Conservation (phyloP, 2,329 filamentous ascomycete genomes). For the Epichloe bromicola region DNA sequence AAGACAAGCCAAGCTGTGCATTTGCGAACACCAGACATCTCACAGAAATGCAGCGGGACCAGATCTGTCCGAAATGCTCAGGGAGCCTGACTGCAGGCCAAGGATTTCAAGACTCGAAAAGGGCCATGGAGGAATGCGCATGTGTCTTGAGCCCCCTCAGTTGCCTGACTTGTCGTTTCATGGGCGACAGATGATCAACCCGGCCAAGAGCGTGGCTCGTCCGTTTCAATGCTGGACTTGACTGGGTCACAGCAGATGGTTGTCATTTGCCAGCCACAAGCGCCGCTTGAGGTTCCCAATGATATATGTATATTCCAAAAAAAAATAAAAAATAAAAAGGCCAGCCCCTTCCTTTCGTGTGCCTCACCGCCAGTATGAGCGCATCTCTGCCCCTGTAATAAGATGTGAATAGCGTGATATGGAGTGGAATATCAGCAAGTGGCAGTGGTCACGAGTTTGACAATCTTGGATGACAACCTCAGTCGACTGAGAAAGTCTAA, state of each 20-base stretch:
- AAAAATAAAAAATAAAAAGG: too few species aligned
- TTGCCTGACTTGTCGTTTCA: background rate
- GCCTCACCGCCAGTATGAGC: background rate
- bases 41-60: background rate
- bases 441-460: background rate
- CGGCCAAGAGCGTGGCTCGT: background rate
- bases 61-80: background rate
- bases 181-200: background rate
- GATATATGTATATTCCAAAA: too few species aligned
- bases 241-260: background rate
- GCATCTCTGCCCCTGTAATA: background rate
- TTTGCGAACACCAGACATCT: background rate
- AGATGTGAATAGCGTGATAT: background rate
- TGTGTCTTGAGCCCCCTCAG: background rate
- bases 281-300: background rate
- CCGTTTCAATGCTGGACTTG: too few species aligned
- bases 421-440: too few species aligned
- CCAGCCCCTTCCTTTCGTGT: background rate
- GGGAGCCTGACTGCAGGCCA: background rate
- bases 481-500: background rate
- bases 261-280: background rate
- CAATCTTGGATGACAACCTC: background rate
- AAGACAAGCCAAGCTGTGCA: too few species aligned
- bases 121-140: background rate
- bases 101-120: background rate